Percentiles rank a stretch among this genome's conserved stretches.
These are phyloP conservation scores for Aquilaria malaccensis DNA, from an alignment of 345 rosid genomes.

Conservation along the genomic window DNA sequence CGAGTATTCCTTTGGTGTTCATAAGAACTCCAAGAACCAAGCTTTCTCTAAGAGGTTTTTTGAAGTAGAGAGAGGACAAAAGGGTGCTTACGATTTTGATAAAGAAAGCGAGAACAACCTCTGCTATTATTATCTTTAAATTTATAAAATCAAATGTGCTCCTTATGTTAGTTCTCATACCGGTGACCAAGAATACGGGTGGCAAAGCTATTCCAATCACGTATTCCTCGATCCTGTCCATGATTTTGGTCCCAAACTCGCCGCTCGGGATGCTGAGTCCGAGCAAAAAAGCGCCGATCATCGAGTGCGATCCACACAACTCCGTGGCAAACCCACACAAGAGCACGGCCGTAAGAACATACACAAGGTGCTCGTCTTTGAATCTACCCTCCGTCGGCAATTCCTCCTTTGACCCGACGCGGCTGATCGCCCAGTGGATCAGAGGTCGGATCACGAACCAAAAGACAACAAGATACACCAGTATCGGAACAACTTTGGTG, in stretches of 20 bases:
- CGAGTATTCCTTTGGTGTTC: constrained; percentile 49
- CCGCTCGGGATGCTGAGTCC: constrained; percentile 38
- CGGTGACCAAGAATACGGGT: constrained; percentile 23
- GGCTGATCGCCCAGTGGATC: constrained; percentile 17
- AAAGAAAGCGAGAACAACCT: constrained; percentile 16
- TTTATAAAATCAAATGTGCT: neutral
- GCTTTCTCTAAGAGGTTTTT: constrained; percentile 24
- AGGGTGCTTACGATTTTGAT: constrained; percentile 28
- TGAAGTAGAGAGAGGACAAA: constrained; percentile 14
- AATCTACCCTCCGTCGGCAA: constrained; percentile 3
- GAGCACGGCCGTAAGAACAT: constrained; percentile 23
- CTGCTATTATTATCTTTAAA: neutral
- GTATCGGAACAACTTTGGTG: neutral
- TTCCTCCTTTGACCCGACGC: constrained; percentile 5
- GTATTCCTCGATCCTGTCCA: constrained; percentile 34
- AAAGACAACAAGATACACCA: constrained; percentile 14
- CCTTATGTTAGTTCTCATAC: constrained; percentile 16
- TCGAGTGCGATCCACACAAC: constrained; percentile 25
- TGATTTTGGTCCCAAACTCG: constrained; percentile 18
- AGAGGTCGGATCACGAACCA: constrained; percentile 30
- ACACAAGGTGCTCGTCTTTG: constrained; percentile 18
- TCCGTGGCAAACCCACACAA: constrained; percentile 28
- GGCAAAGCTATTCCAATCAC: constrained; percentile 32
- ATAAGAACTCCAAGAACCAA: constrained; percentile 38
- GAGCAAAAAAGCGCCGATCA: constrained; percentile 41